Base-by-base conservation (phyloP, 495 filamentous ascomycete genomes). In the Aspergillus conjunctus region DNA sequence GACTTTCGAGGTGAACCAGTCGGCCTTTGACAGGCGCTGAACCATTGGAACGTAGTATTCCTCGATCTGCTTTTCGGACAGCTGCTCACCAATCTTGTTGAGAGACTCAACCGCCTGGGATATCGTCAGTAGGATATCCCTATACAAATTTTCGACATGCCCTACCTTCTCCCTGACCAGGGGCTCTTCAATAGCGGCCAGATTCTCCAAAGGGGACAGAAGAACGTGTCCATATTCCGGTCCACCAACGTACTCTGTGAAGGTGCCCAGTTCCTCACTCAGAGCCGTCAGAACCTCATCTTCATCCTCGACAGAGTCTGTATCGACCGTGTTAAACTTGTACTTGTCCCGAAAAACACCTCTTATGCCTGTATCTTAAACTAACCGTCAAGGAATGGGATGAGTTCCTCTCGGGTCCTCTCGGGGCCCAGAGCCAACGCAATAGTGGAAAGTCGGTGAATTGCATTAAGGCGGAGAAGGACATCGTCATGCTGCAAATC, bases 1-100 rank as follows among this genome's bases (percentile, higher is more conserved):
- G 54, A 98, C 94, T 76, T 98, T 98, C 60, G 95, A 98, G 31
- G 94, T 98, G 71, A 98, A 98, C 94, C 94, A 98, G 80, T 98
- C 94, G 73, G 94, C 95, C 84, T 97, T 98, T 56, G 94, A 96
- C 54, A 98, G 88, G 65, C 94, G 90, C 67, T 96, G 85, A 54
- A 90, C 89, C 64, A 98, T 88, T 30, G 95, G 94, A 67, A 98
- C 91, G 78, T 97, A 98, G 72, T 89, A 88, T 68, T 98, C 90
- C 80, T 98, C 95, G 72, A 98, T 86, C 78, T 98, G 94, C 67
- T 91, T 82, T 66, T 91, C 81, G 33, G 91, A 94, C 37, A 98
- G 83, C 71, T 97, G 85, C 68, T 86, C 84, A 81, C 93, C 97
- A 70, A 98, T 97, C 79, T 97, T 98, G 85, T 98, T 98, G 60